Evolutionary conservation across 108 stramenopile genomes (phyloP).

Genomic region (Hondaea fermentalgiana): DNA sequence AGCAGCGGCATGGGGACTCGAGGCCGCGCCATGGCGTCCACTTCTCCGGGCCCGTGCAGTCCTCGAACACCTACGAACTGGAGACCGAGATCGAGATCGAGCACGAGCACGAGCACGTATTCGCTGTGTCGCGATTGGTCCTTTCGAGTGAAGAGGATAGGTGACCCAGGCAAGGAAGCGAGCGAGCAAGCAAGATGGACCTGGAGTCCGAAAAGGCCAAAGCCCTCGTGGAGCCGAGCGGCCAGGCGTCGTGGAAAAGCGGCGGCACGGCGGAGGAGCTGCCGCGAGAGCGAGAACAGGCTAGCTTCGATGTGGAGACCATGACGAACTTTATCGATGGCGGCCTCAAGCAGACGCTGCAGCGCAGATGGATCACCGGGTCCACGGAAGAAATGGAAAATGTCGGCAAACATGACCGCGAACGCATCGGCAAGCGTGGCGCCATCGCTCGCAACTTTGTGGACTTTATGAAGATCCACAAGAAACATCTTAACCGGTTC

Average conservation of each 20-base stretch:
- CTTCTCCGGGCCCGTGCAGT: no score
- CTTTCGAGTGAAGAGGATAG: no score
- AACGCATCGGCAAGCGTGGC: neutral
- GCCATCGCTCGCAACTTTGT: neutral
- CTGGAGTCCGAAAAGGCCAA: neutral
- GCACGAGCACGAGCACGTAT: no score
- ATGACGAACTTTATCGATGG: constrained; percentile 5
- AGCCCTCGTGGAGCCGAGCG: neutral
- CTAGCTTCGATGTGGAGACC: neutral
- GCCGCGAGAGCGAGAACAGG: neutral
- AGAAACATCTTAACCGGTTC: neutral
- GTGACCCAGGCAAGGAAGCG: no score
- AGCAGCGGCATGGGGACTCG: no score
- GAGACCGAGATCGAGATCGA: no score
- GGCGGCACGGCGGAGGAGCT: neutral
- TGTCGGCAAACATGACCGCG: neutral
- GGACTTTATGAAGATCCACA: constrained; percentile 14
- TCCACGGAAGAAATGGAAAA: constrained; percentile 3
- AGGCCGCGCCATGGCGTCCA: no score
- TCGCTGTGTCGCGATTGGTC: no score
- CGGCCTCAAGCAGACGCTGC: neutral
- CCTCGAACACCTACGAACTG: no score
- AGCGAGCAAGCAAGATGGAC: no score
- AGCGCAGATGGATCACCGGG: neutral
- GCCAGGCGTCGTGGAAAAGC: neutral